Evolutionary conservation across 208 protist species (phyloP).

Genomic region (Tritrichomonas musculus): DNA sequence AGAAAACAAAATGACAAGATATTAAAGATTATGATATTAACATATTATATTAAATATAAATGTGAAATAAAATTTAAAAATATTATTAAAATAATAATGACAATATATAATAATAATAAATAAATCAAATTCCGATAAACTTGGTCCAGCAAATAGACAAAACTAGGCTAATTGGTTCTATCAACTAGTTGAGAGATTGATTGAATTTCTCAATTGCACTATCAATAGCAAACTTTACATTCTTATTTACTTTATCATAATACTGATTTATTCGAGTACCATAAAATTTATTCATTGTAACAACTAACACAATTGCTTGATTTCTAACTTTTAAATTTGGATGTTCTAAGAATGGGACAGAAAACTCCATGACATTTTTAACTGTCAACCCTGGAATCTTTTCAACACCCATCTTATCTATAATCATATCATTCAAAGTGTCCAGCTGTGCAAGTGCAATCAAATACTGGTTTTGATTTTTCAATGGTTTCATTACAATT

Average conservation of each 20-base stretch:
- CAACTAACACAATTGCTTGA: background rate
- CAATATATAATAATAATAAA: too few relatives aligned
- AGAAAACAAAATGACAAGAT: too few relatives aligned
- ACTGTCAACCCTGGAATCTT: background rate
- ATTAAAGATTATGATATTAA: too few relatives aligned
- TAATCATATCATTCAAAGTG: background rate
- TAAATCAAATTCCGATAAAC: too few relatives aligned
- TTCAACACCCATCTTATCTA: background rate
- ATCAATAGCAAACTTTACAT: background rate
- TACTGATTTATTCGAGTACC: background rate
- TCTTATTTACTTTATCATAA: background rate
- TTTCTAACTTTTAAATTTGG: background rate
- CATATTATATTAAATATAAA: too few relatives aligned
- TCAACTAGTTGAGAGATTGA: too few relatives aligned
- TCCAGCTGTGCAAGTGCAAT: background rate
- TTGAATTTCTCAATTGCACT: too few relatives aligned
- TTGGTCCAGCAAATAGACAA: too few relatives aligned
- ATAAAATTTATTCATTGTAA: background rate
- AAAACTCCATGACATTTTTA: background rate
- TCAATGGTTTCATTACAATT: background rate
- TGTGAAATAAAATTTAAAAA: too few relatives aligned
- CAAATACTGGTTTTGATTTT: background rate
- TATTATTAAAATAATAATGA: too few relatives aligned
- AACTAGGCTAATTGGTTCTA: too few relatives aligned
- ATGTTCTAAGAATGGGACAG: background rate